phyloP scores from a whole-genome alignment of 2,329 filamentous ascomycete genomes.

The Bimuria novae-zelandiae region DNA sequence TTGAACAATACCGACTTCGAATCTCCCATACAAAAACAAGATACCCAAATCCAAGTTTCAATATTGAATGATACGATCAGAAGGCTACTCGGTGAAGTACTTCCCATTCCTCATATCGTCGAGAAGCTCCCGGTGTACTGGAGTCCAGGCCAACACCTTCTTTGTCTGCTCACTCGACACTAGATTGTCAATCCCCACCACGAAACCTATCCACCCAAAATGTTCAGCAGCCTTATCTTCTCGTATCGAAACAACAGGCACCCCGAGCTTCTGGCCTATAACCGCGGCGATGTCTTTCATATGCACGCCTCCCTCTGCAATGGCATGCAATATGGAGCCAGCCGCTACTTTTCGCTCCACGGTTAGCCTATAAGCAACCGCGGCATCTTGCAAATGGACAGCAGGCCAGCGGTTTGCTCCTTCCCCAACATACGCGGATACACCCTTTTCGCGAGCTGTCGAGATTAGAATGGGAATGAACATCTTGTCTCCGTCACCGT shows the following conservation, averaged over 20 bases:
- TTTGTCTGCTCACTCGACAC: constrained; percentile 45
- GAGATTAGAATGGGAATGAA: constrained; percentile 36
- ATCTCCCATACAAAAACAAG: background rate
- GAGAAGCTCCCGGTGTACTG: constrained; percentile 27
- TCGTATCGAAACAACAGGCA: constrained; percentile 37
- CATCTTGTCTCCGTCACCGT: constrained; percentile 42
- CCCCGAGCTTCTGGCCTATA: constrained; percentile 42
- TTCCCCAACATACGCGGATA: constrained; percentile 43
- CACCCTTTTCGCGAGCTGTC: constrained; percentile 35
- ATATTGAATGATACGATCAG: too few species aligned
- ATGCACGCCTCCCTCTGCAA: constrained; percentile 42
- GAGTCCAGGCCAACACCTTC: constrained; percentile 44
- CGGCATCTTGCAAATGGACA: constrained; percentile 47
- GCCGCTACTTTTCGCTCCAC: constrained; percentile 44
- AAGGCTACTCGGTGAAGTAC: background rate
- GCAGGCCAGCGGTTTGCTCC: constrained; percentile 39
- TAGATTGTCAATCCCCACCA: constrained; percentile 36
- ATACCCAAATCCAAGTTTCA: background rate
- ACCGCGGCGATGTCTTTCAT: constrained; percentile 44
- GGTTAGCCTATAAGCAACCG: constrained; percentile 43
- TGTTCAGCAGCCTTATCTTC: constrained; percentile 32
- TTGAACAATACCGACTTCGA: too few species aligned
- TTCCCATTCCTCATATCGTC: constrained; percentile 30
- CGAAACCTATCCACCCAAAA: constrained; percentile 35
- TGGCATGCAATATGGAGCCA: constrained; percentile 42